Percentiles rank a stretch among this genome's conserved stretches.
Evolutionary conservation across 495 filamentous ascomycete species (phyloP).

Genomic region (Aspergillus nidulans): DNA sequence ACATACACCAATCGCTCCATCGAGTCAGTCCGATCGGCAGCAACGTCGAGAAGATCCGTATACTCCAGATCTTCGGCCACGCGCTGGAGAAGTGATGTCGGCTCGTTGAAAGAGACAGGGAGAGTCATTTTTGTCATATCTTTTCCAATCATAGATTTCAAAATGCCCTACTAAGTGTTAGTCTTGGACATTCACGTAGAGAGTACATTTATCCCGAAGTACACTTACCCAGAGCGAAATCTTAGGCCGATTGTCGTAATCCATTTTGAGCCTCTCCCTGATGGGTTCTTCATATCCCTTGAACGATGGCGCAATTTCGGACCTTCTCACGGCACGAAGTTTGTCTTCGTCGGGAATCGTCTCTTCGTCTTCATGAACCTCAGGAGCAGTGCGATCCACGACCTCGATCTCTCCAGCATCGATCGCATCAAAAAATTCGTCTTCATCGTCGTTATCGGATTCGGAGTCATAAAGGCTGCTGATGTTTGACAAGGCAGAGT

Average conservation of each 20-base stretch:
- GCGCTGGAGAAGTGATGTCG: slow-evolving; percentile 92
- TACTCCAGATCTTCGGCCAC: slow-evolving; percentile 98
- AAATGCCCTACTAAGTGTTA: slow-evolving; percentile 63
- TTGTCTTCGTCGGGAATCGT: slow-evolving; percentile 40
- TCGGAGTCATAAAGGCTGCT: slow-evolving; percentile 67
- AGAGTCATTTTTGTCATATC: slow-evolving; percentile 99
- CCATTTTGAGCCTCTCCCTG: slow-evolving; percentile 75
- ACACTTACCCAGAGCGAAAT: slow-evolving; percentile 88
- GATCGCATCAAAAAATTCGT: slow-evolving; percentile 97
- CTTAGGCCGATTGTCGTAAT: slow-evolving; percentile 86
- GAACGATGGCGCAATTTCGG: slow-evolving; percentile 71
- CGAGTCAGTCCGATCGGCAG: slow-evolving; percentile 79
- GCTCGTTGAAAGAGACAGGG: slow-evolving; percentile 97
- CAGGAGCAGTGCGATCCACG: slow-evolving; percentile 46
- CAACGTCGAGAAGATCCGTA: slow-evolving; percentile 84
- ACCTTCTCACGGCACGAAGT: slow-evolving; percentile 43
- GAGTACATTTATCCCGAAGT: not conserved
- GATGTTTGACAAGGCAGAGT: slow-evolving; percentile 29
- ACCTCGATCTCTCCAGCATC: slow-evolving; percentile 89
- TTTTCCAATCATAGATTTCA: slow-evolving; percentile 99
- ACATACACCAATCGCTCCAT: slow-evolving; percentile 95
- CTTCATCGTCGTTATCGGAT: slow-evolving; percentile 75
- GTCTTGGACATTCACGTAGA: not conserved
- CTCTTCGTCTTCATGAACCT: slow-evolving; percentile 45
- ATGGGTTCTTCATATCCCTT: slow-evolving; percentile 86